Evolutionary conservation across 306 rosid species (phyloP), one percentile per base, ranked within the genome.

Genomic region (Quercus gilva): DNA sequence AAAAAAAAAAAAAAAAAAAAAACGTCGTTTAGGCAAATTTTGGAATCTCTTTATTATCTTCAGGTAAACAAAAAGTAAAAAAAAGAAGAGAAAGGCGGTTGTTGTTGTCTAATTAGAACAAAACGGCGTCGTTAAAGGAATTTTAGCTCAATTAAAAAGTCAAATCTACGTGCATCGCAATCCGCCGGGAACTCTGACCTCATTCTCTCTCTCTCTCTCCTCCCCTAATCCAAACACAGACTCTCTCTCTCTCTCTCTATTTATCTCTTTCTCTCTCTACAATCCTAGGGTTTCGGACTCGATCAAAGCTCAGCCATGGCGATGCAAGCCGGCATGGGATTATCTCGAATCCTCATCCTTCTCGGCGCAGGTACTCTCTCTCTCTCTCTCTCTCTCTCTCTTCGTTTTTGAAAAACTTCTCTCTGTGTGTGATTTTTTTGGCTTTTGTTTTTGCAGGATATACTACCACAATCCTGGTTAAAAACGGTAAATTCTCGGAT

Each of bases 401-500:
- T 45, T 41, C 45, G 45, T 41, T 41, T 9, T 41, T 41, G 45
- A 8, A 12, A 9, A n/a, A 35, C 49, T 13, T 73, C 65, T 41
- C 71, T 86, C 71, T 69, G 74, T 78, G 85, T 58, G 78, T n/a
- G 25, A 59, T 8, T 59, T 0, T 0, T 49, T 59, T 21, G 69
- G 14, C 73, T 56, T 5, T 31, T 81, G 4, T 77, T 31, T 77
- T 5, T 74, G 7, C 77, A 96, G 99, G 99, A 26, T 95, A 93
- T 85, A 91, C 98, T 49, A 75, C 90, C 71, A 87, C 98, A 59
- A 76, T 93, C 65, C 81, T 96, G 73, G 43, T 89, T 1, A 83
- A 93, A 87, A 84, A 93, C 80, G 91, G 93, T 1, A 93, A 93
- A 78, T 19, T 96, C 5, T 93, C 98, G 18, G 97, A 93, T 65